Base-by-base conservation (phyloP, 2,329 filamentous ascomycete species). In the Plenodomus lindquistii region DNA sequence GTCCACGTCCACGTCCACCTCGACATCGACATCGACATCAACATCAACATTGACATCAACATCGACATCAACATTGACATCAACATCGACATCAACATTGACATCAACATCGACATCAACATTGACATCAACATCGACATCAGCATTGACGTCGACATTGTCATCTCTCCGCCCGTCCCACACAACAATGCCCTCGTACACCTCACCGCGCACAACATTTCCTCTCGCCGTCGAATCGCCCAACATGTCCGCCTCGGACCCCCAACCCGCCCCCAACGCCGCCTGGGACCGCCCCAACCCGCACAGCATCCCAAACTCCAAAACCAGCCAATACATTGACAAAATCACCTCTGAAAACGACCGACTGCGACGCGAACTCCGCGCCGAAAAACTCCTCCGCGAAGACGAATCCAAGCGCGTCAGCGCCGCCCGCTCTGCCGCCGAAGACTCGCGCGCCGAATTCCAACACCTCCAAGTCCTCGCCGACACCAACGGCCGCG, bases 311-410 rank as follows among this genome's bases (percentile, higher is more conserved):
- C 62, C 62, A 21, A 66, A 66, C 46, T 67, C 66, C 15, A 72
- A 72, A 42, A 71, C 69, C 1, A 70, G 66, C 4, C 69, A 72
- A 29, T 71, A 70, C 54, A 93, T 94, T 70, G 90, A 94, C 73
- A 84, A 85, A 65, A 81, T 94, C 44, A 89, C 91, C 66, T 85
- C 86, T 44, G 89, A 93, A 66, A 91, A 91, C 59, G 89, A 93
- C 64, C 81, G 85, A 35, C 77, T 93, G 38, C 88, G 88, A 61
- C 82, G 88, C 43, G 88, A 93, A 55, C 63, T 78, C 37, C 72
- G 70, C 24, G 69, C 73, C 2, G 73, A 77, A 51, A 66, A 70
- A 42, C 62, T 74, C 16, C 72, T 72, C 38, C 80, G 86, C 37
- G 87, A 91, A 49, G 88, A 91, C 63, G 80, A 86, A n/a, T 83